Conservation (phyloP, 1,284 basidiomycete species). For the Cutaneotrichosporon sp. region DNA sequence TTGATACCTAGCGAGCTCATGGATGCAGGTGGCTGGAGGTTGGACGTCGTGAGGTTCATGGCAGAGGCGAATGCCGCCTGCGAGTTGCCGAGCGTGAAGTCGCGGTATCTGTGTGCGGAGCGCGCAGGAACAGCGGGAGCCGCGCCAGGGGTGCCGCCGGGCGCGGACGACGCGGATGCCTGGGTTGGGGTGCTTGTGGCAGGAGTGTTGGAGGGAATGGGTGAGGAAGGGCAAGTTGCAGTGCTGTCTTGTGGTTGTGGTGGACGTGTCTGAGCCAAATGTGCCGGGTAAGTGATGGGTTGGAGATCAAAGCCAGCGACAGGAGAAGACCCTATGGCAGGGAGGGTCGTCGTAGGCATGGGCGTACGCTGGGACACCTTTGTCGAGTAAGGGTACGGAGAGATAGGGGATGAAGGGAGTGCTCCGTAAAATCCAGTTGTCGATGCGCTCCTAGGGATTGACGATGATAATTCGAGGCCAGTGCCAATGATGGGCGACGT, state of each 20-base stretch:
- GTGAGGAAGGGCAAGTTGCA: not conserved
- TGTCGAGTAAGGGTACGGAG: conserved; percentile 14
- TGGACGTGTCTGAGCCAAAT: conserved; percentile 32
- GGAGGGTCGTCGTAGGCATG: conserved; percentile 14
- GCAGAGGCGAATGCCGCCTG: conserved; percentile 15
- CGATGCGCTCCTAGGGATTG: conserved; percentile 6
- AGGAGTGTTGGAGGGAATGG: conserved; percentile 11
- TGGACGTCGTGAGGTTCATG: conserved; percentile 22
- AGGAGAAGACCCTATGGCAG: conserved; percentile 15
- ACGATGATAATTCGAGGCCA: conserved; percentile 9
- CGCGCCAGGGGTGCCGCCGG: conserved; percentile 4
- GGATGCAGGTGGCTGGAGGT: conserved; percentile 6
- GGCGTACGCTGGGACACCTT: conserved; percentile 7
- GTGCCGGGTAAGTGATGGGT: conserved; percentile 34
- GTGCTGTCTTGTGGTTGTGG: conserved; percentile 15
- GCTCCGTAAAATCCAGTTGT: conserved; percentile 2
- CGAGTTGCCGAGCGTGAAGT: conserved; percentile 21
- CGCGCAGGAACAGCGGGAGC: conserved; percentile 25
- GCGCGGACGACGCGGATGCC: not conserved
- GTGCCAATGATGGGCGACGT: conserved; percentile 8
- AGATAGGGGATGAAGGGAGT: conserved; percentile 2
- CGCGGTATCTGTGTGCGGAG: conserved; percentile 25
- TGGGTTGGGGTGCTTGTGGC: not conserved
- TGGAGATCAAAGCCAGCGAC: conserved; percentile 28
- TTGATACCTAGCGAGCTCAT: not conserved